phyloP scores from a whole-genome alignment of 495 filamentous ascomycete species.

The Trichoderma gamsii region DNA sequence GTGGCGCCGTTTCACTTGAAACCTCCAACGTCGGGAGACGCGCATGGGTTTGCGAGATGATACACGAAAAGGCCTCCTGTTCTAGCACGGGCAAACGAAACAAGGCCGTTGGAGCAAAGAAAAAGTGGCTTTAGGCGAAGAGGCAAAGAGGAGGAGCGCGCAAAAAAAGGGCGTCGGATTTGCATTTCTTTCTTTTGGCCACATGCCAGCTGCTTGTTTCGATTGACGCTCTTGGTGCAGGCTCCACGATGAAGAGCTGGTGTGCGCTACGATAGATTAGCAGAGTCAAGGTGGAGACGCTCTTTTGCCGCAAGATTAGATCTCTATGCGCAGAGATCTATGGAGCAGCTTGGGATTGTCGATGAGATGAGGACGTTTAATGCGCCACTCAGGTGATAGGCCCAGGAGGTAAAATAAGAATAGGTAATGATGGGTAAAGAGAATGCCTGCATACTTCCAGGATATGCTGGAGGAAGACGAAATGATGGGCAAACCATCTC shows the following conservation, averaged over 20 bases:
- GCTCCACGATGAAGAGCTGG: neutral
- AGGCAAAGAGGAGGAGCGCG: neutral
- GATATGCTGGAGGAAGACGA: neutral
- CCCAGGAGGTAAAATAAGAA: neutral
- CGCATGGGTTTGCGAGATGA: conserved; percentile 12
- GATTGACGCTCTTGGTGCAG: neutral
- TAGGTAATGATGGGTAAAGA: neutral
- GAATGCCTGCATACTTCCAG: neutral
- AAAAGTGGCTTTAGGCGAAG: neutral
- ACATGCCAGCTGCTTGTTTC: neutral
- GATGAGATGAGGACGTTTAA: neutral
- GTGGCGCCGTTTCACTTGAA: conserved; percentile 36
- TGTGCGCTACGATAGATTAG: neutral
- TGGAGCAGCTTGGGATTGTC: neutral
- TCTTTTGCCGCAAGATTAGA: neutral
- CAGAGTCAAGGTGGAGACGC: neutral
- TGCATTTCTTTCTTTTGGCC: neutral
- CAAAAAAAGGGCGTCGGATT: neutral
- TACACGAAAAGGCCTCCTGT: neutral
- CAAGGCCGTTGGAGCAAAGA: neutral
- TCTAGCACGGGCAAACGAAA: conserved; percentile 11
- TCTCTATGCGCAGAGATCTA: neutral
- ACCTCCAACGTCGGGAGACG: conserved; percentile 24
- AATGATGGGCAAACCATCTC: neutral
- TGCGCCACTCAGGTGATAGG: neutral